Base-by-base conservation (phyloP, 2,329 filamentous ascomycete species). In the Paraphoma chrysanthemicola region DNA sequence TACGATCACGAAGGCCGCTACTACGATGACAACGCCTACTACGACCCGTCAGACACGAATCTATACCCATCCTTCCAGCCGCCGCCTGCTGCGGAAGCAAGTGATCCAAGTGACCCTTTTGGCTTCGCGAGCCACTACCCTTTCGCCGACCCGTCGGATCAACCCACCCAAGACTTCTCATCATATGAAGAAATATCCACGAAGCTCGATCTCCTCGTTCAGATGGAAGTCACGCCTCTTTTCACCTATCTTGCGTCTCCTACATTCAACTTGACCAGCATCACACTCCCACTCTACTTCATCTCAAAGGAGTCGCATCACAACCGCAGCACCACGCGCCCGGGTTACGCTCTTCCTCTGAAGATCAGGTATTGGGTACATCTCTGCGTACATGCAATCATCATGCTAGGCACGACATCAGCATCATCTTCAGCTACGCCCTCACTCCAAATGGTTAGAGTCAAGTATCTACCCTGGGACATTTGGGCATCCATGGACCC, bases 401-500 rank as follows among this genome's bases (percentile, higher is more conserved):
- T 67, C 4, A 64, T 72, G 62, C 69, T 75, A 2, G n/a, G 10
- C 23, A 16, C 42, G 16, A 6, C 28, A 7, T 28, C 42, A 23
- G n/a, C 23, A 23, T 48, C 49, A 0, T 29, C 56, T 23, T 23
- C 23, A 23, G 1, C 50, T 4, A 30, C 53, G 0, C 16, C 63
- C 0, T 43, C 57, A 2, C 52, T 75, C 1, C 45, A 64, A 7
- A 54, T 70, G 31, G 67, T 76, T 16, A 43, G 58, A 1, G 50
- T 76, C 43, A 68, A 68, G 43, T 75, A 76, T 44, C 64, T 68
- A 48, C 71, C 74, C 5, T 69, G 65, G 57, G 69, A 76, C 49
- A 69, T 74, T 14, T 76, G 71, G 73, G 73, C 73, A 14, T 65
- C 60, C 29, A 72, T 77, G 70, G 71, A 74, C 44, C 71, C 70